Evolutionary conservation across 2,329 filamentous ascomycete species (phyloP), one percentile per base, ranked within the genome.

Genomic region (Penicillium sp.): DNA sequence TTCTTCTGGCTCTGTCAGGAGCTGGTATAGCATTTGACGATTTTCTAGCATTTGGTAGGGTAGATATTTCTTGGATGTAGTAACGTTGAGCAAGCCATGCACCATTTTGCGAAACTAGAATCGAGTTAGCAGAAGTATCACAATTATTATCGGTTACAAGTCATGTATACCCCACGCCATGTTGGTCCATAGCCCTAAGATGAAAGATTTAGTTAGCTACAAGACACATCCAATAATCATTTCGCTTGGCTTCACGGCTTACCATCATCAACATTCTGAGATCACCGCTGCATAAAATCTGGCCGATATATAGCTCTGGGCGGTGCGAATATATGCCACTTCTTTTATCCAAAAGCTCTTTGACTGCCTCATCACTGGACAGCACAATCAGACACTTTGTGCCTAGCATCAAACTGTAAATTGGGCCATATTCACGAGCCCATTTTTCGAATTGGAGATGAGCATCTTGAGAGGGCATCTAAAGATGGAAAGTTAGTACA

Each of bases 31-130:
- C 81, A 85, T 81, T 48, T 79, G 76, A 62, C 79, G 81, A 66
- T 79, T 82, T 64, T 85, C 82, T 3, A 85, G 72, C 46, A 80
- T 76, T 60, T 85, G 82, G 59, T 84, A 85, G 2, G 79, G 76
- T 2, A 84, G 74, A 55, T 85, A 86, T 9, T 71, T 69, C 51
- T 73, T 75, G 4, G 79, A 74, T 1, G 75, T 73, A 0, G 71
- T 76, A 50, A 79, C 66, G 59, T 82, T 81, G 29, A 83, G 76
- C 2, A 81, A 71, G 2, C 68, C 70, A 62, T 82, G 81, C 3
- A 77, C 61, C 61, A 72, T 69, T 46, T 72, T 72, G 14, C 68
- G 69, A 50, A 66, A 64, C 59, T 66, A 32, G 4, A n/a, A 5
- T 14, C 13, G 11, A 24, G 35, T 59, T 29, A 61, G 37, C 24